Percentiles rank a stretch among this genome's conserved stretches.
phyloP scores from a whole-genome alignment of 2,329 filamentous ascomycete genomes.

The Talaromyces funiculosus region DNA sequence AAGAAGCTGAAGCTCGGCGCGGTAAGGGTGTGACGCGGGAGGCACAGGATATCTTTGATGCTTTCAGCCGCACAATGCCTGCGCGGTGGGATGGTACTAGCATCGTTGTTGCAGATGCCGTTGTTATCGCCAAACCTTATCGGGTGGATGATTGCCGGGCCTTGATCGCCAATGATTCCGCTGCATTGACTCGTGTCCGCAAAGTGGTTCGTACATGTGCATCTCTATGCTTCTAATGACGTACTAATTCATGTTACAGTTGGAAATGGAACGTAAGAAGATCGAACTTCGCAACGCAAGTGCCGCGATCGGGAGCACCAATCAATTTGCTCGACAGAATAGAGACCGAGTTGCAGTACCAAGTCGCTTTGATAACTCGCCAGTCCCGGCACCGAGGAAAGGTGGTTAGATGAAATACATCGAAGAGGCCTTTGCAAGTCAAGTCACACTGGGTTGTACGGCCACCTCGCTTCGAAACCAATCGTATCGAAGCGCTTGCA shows the following conservation, averaged over 20 bases:
- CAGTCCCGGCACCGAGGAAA: slow-evolving; percentile 27
- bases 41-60: slow-evolving; percentile 60
- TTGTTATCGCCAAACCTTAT: slow-evolving; percentile 56
- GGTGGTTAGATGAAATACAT: slow-evolving; percentile 22
- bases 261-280: slow-evolving; percentile 47
- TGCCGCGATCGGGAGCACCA: slow-evolving; percentile 30
- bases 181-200: slow-evolving; percentile 41
- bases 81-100: slow-evolving; percentile 54
- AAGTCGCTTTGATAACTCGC: slow-evolving; percentile 18
- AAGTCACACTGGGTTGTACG: not conserved
- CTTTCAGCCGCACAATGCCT: slow-evolving; percentile 55
- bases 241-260: slow-evolving; percentile 22
- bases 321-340: slow-evolving; percentile 21
- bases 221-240: not conserved
- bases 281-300: slow-evolving; percentile 40
- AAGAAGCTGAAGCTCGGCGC: slow-evolving; percentile 53
- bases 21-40: slow-evolving; percentile 58
- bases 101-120: slow-evolving; percentile 57
- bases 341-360: slow-evolving; percentile 18
- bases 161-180: slow-evolving; percentile 35
- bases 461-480: not conserved
- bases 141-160: slow-evolving; percentile 49
- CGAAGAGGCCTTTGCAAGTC: not conserved
- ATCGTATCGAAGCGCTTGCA: not conserved
- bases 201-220: slow-evolving; percentile 43